Conservation (phyloP, 139 green algal genomes). For the Micromonas commoda region DNA sequence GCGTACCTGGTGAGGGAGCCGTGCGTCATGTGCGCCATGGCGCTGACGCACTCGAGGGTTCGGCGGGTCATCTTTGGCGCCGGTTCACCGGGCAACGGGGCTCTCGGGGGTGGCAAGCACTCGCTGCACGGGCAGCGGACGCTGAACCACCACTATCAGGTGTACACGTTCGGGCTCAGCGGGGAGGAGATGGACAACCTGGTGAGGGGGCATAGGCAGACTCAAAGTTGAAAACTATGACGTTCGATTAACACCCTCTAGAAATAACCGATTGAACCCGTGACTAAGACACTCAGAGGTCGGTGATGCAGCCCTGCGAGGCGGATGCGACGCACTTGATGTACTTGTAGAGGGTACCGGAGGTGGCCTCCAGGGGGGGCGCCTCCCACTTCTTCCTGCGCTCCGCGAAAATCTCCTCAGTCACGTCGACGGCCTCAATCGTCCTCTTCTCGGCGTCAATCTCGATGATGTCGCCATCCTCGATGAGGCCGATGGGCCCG, state of each 20-base stretch:
- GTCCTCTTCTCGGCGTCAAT: conserved; percentile 74
- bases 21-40: conserved; percentile 94
- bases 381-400: conserved; percentile 61
- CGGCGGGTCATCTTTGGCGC: conserved; percentile 51
- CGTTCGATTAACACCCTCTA: too few species aligned
- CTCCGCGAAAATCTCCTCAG: conserved; percentile 59
- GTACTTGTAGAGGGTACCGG: conserved; percentile 96
- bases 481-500: conserved; percentile 80
- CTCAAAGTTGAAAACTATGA: too few species aligned
- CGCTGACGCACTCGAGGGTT: conserved; percentile 75
- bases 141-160: conserved; percentile 37
- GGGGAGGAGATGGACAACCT: neutral
- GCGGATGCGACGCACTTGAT: conserved; percentile 84
- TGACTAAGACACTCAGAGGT: conserved; percentile 51
- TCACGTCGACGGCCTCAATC: conserved; percentile 72
- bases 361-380: conserved; percentile 69
- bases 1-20: conserved; percentile 77
- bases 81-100: neutral
- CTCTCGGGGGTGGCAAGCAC: neutral
- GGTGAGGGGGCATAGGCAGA: too few species aligned
- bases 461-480: conserved; percentile 82
- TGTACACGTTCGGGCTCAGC: conserved; percentile 23
- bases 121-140: conserved; percentile 18
- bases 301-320: conserved; percentile 85
- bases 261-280: too few species aligned